phyloP scores from a whole-genome alignment of 2,329 filamentous ascomycete genomes.

The Neonectria sp. region DNA sequence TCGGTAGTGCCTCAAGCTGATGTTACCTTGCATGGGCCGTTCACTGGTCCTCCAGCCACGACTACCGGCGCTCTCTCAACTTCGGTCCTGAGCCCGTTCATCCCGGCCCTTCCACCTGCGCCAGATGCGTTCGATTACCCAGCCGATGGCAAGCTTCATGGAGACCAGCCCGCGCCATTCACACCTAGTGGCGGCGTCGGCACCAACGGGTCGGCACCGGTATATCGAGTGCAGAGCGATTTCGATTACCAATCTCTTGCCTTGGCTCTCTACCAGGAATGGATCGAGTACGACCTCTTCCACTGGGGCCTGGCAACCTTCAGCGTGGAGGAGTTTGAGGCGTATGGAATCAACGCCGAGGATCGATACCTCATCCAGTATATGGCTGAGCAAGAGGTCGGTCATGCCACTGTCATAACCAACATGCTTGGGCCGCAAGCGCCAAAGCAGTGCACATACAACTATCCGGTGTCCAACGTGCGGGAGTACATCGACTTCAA shows the following conservation, averaged over 20 bases:
- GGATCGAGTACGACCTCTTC: conserved; percentile 88
- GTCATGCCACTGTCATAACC: conserved; percentile 82
- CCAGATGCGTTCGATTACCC: conserved; percentile 79
- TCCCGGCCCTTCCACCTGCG: conserved; percentile 71
- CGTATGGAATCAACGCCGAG: conserved; percentile 76
- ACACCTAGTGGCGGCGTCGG: conserved; percentile 80
- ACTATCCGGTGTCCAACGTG: conserved; percentile 83
- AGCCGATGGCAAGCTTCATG: conserved; percentile 77
- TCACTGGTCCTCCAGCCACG: conserved; percentile 71
- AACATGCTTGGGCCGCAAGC: conserved; percentile 83
- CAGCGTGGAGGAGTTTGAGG: conserved; percentile 77
- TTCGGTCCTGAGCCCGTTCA: conserved; percentile 68
- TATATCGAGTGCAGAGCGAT: conserved; percentile 84
- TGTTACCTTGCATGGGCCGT: conserved; percentile 78
- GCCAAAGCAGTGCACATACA: conserved; percentile 83
- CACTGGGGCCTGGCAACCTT: conserved; percentile 81
- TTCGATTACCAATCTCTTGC: conserved; percentile 87
- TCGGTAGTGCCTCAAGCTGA: conserved; percentile 63
- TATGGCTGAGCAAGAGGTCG: conserved; percentile 84
- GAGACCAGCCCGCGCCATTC: conserved; percentile 80
- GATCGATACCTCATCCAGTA: conserved; percentile 80
- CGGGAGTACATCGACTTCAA: conserved; percentile 87
- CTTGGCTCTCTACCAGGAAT: conserved; percentile 85
- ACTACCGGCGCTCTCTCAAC: conserved; percentile 79
- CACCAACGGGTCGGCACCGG: conserved; percentile 82